These are phyloP conservation scores for Dictyostelium firmibasis DNA, from an alignment of 78 protist species.

Conservation along the genomic window DNA sequence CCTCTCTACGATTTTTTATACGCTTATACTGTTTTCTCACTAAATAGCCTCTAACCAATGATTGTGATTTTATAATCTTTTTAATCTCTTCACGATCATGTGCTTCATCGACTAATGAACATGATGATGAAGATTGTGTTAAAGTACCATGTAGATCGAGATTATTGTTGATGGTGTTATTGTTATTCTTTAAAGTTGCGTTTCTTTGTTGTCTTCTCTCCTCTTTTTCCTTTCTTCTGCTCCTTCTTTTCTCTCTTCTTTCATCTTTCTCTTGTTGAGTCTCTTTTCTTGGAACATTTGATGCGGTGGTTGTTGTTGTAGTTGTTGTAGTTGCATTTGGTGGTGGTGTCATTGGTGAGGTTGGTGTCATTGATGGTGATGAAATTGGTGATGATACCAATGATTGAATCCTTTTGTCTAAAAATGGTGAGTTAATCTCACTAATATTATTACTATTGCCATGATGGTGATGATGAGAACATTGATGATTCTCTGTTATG, in stretches of 20 bases:
- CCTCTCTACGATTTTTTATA: constrained; percentile 37
- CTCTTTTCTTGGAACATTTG: background rate
- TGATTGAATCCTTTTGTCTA: background rate
- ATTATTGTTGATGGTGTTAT: background rate
- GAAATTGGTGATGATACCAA: background rate
- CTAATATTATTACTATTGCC: background rate
- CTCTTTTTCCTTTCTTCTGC: constrained; percentile 63
- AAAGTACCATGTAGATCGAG: background rate
- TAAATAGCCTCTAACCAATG: constrained; percentile 31
- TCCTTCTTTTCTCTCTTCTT: constrained; percentile 71
- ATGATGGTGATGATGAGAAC: background rate
- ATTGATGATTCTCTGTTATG: background rate
- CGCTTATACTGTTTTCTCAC: constrained; percentile 23
- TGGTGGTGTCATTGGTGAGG: background rate
- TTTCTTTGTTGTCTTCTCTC: constrained; percentile 9
- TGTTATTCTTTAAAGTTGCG: background rate
- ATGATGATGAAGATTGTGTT: constrained; percentile 43
- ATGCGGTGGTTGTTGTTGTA: background rate
- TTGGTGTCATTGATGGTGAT: background rate
- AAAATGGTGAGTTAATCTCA: background rate
- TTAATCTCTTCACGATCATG: constrained; percentile 62
- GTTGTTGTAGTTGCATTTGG: background rate
- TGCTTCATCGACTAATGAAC: constrained; percentile 59
- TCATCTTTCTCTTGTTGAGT: constrained; percentile 37
- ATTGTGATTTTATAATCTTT: constrained; percentile 28